Evolutionary conservation across 2,329 filamentous ascomycete genomes (phyloP), one percentile per base, ranked within the genome.

Genomic region (Coniochaeta sp.): DNA sequence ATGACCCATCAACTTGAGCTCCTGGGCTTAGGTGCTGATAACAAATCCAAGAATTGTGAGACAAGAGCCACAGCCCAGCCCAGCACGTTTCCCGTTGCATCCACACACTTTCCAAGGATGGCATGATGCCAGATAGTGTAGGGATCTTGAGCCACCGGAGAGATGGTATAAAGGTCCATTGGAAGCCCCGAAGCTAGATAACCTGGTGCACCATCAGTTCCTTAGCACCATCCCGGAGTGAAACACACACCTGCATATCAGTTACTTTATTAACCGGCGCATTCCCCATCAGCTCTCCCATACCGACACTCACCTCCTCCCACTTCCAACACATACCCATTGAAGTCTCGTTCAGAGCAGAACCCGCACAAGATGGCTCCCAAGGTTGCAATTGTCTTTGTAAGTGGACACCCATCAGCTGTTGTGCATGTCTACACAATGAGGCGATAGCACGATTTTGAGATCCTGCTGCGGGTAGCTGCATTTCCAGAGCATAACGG

Each of bases 321-420:
- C 7, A 75, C 57, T 76, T 75, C 55, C 57, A 51, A 59, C 58
- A 38, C 56, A 57, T 40, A 30, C 13, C 28, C 42, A 28, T 48
- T 13, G 8, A 30, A 55, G 60, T 66, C 32, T 67, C 67, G 33
- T 57, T 68, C 40, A 54, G 61, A 22, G 59, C 64, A 0, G 62
- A 65, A 54, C 52, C n/a, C 57, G 52, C 56, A 65, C 76, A 79
- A 63, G 64, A 95, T 95, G 90, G 89, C 88, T 74, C 88, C 89
- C 71, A 95, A 89, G 78, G 82, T 96, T 67, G 91, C 91, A 63
- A 94, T 96, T 73, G 83, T 96, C 69, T 95, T 83, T 71, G 88
- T 91, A 78, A 61, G 87, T 81, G 50, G 47, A n/a, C n/a, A n/a
- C n/a, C 55, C 51, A 48, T 50, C 48, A 38, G 33, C 52, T 32